A percentile compares a stretch with the other conserved stretches of the same genome.
phyloP scores from a whole-genome alignment of 78 protist species.

The Dictyostelium discoideum region dicty_2.7 NC_007091.3:2820001-2820500 shows the following conservation, averaged over 20 bases:
- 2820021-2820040: conserved; percentile 21
- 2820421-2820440: conserved; percentile 76
- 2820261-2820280: conserved; percentile 51
- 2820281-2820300: conserved; percentile 65
- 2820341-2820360: conserved; percentile 80
- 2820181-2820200: conserved; percentile 15
- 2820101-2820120: conserved; percentile 81
- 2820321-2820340: conserved; percentile 63
- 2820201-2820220: conserved; percentile 55
- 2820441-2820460: conserved; percentile 73
- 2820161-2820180: not conserved
- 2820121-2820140: conserved; percentile 74
- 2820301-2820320: conserved; percentile 66
- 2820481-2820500: conserved; percentile 20
- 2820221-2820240: conserved; percentile 66
- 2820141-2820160: conserved; percentile 37
- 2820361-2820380: conserved; percentile 66
- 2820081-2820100: conserved; percentile 71
- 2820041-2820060: conserved; percentile 65
- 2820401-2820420: conserved; percentile 69
- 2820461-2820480: conserved; percentile 39
- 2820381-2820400: conserved; percentile 29
- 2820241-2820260: conserved; percentile 51
- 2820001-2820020: not conserved
- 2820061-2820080: conserved; percentile 53